These are phyloP conservation scores for Lichtheimia ornata DNA, from an alignment of 371 early-diverging fungal genomes.

Conservation along the genomic window DNA sequence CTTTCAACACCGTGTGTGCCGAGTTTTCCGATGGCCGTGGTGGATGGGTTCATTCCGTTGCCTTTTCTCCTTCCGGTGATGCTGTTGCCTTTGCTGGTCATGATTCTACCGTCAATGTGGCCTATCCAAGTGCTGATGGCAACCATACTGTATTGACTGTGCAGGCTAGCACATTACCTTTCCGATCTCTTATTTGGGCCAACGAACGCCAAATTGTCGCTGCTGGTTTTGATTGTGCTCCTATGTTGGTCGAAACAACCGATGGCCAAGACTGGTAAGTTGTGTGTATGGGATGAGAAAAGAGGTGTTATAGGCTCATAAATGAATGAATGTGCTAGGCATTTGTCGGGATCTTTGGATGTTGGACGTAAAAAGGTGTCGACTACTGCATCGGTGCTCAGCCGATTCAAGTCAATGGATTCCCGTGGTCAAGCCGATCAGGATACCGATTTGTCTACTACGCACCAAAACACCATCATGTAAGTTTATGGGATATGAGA, in stretches of 20 bases:
- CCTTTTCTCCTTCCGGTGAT: constrained; percentile 93
- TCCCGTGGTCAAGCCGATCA: constrained; percentile 71
- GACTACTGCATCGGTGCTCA: constrained; percentile 68
- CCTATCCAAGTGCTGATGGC: constrained; percentile 67
- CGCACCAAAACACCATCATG: constrained; percentile 96
- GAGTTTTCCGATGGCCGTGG: constrained; percentile 81
- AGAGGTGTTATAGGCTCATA: neutral
- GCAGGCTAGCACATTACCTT: constrained; percentile 72
- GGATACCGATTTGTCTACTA: constrained; percentile 76
- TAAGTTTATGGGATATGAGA: constrained; percentile 32
- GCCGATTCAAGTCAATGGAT: constrained; percentile 94
- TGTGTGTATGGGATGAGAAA: neutral
- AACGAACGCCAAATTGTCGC: constrained; percentile 80
- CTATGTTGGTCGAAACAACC: constrained; percentile 70
- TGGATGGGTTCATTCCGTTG: constrained; percentile 94
- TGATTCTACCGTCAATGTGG: constrained; percentile 82
- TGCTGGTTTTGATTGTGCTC: constrained; percentile 93
- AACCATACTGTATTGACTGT: constrained; percentile 55
- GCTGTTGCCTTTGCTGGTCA: constrained; percentile 88
- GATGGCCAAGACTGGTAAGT: constrained; percentile 68
- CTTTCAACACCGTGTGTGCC: constrained; percentile 91
- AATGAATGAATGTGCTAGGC: constrained; percentile 40
- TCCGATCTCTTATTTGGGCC: constrained; percentile 78
- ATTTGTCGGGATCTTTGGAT: constrained; percentile 75
- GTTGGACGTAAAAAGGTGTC: constrained; percentile 62